Conservation (phyloP, 169 alveolate species). For the Theileria parva region DNA sequence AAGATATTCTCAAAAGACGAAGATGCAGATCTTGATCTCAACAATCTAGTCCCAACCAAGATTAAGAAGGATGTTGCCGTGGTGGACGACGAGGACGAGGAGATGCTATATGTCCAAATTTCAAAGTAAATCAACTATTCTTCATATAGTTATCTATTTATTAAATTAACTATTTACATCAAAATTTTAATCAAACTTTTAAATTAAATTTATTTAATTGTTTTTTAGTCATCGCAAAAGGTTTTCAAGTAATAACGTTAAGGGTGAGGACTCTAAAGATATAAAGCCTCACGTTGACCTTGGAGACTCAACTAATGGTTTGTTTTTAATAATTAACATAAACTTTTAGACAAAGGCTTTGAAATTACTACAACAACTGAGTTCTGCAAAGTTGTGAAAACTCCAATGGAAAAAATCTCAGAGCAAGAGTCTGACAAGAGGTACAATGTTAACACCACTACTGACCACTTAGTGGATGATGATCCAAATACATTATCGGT, state of each 20-base stretch:
- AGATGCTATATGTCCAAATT: conserved; percentile 46
- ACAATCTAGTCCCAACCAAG: conserved; percentile 16
- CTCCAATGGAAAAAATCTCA: conserved; percentile 28
- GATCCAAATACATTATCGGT: conserved; percentile 36
- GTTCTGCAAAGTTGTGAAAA: conserved; percentile 38
- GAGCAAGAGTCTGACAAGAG: conserved; percentile 13
- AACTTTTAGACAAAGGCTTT: conserved; percentile 12
- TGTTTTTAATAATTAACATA: not conserved
- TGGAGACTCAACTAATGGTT: conserved; percentile 6
- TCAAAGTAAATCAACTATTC: conserved; percentile 28
- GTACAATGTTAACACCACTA: not conserved
- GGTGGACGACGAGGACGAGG: conserved; percentile 56
- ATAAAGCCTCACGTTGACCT: conserved; percentile 9
- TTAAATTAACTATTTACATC: not conserved
- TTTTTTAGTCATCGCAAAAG: conserved; percentile 14
- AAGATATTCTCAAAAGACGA: conserved; percentile 28
- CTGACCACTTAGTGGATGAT: conserved; percentile 18
- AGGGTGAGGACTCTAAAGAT: not conserved
- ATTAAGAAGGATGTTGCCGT: conserved; percentile 16
- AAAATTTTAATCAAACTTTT: not conserved
- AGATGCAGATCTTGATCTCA: conserved; percentile 4
- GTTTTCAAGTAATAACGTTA: not conserved
- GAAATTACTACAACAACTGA: conserved; percentile 58
- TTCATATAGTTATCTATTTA: not conserved
- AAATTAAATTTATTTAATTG: not conserved